Evolutionary conservation across 2,329 filamentous ascomycete species (phyloP).

Genomic region (Colletotrichum neosansevieriae): DNA sequence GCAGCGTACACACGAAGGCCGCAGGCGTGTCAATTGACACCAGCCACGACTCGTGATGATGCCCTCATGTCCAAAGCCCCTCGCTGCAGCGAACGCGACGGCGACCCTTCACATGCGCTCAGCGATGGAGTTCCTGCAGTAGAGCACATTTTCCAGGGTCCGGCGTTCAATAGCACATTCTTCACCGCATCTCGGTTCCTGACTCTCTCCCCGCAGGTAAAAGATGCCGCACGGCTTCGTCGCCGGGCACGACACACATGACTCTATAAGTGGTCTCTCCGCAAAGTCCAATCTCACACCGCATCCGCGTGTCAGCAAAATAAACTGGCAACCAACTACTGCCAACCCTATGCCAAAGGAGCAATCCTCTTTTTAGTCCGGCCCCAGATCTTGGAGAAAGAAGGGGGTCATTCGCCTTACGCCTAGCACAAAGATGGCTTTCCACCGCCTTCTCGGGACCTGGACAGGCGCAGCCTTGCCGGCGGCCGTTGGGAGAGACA

Average conservation of each 20-base stretch:
- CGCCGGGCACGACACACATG: slow-evolving; percentile 15
- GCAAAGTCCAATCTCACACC: slow-evolving; percentile 18
- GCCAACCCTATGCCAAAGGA: background rate
- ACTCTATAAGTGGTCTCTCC: slow-evolving; percentile 20
- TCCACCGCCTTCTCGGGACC: slow-evolving; percentile 3
- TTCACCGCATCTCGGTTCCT: slow-evolving; percentile 38
- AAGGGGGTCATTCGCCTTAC: slow-evolving; percentile 12
- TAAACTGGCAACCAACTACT: background rate
- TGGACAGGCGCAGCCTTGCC: background rate
- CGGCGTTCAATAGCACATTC: slow-evolving; percentile 6
- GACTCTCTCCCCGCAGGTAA: slow-evolving; percentile 17
- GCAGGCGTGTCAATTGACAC: background rate
- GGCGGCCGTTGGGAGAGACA: slow-evolving; percentile 30
- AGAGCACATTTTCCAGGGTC: background rate
- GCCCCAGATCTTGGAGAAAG: background rate
- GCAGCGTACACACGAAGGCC: background rate
- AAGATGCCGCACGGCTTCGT: slow-evolving; percentile 4
- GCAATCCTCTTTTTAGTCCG: background rate
- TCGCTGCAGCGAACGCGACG: background rate
- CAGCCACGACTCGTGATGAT: slow-evolving; percentile 30
- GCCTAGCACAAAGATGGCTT: slow-evolving; percentile 1
- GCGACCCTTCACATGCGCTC: slow-evolving; percentile 28
- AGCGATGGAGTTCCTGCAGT: slow-evolving; percentile 36
- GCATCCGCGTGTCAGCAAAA: slow-evolving; percentile 15
- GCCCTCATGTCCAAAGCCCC: slow-evolving; percentile 18